Percentiles rank a stretch among this genome's conserved stretches.
These are phyloP conservation scores for Penicillium sp. DNA, from an alignment of 2,329 filamentous ascomycete genomes.

Conservation along the genomic window DNA sequence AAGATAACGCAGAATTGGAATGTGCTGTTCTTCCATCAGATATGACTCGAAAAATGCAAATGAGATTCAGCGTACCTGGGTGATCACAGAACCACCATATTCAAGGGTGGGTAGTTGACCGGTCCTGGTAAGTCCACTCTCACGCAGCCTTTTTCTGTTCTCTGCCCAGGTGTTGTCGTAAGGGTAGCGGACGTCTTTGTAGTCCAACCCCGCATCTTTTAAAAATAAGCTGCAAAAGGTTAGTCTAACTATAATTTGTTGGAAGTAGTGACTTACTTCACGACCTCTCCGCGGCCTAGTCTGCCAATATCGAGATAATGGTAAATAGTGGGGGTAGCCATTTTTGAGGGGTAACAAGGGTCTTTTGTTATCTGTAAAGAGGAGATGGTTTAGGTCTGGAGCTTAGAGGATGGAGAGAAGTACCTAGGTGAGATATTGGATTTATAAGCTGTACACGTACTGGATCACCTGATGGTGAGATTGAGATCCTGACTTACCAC, in stretches of 20 bases:
- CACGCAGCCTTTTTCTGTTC: background rate
- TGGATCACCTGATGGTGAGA: no score
- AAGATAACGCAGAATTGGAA: background rate
- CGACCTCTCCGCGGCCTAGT: background rate
- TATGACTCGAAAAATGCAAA: background rate
- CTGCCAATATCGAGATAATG: background rate
- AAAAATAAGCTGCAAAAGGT: background rate
- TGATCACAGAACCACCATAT: background rate
- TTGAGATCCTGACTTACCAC: no score
- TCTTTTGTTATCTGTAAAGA: background rate
- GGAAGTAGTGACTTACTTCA: background rate
- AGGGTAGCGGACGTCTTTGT: background rate
- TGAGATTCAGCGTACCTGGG: background rate
- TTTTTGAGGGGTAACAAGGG: background rate
- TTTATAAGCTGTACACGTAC: no score
- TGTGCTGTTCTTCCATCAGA: background rate
- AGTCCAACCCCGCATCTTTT: background rate
- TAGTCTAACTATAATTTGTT: background rate
- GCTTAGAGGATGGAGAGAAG: no score
- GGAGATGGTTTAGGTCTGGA: no score
- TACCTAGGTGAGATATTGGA: no score
- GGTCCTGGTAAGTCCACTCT: background rate
- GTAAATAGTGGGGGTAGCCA: background rate
- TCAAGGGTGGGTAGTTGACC: background rate
- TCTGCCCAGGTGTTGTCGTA: background rate